Base-by-base conservation (phyloP, 2,329 filamentous ascomycete species). In the Paramyrothecium sp. region DNA sequence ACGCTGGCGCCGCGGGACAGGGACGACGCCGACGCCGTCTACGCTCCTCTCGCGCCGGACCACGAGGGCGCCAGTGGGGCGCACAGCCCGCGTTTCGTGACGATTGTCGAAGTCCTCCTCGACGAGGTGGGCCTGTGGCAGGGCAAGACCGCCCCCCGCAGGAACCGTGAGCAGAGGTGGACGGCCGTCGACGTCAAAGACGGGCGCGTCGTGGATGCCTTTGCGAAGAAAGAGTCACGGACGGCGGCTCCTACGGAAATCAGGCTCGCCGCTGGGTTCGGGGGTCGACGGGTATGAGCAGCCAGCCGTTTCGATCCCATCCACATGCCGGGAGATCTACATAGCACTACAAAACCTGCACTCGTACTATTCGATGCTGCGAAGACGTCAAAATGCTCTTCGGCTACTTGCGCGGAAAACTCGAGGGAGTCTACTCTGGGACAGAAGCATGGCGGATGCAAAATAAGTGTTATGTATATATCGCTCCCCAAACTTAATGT, bases 81-180 rank as follows among this genome's bases (percentile, higher is more conserved):
- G 20, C 51, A 34, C 3, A 56, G 52, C 7, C 33, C 51, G 1
- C 62, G 58, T 21, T 63, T 67, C 67, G 71, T 70, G 1, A 82
- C 79, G 73, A 75, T 75, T 0, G 71, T 83, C 1, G 82, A 85
- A 71, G 78, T 82, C 22, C 63, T 85, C 56, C 63, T 82, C 12
- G 82, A 85, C 60, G 79, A 82, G 61, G 56, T 76, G 26, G 81
- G 80, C 2, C 63, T 78, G 26, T 81, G 78, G 79, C 68, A 71
- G 62, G 67, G 62, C 2, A 63, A 48, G 20, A 73, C 71, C 57
- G 72, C 69, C 3, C 51, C 23, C 22, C 63, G 69, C 41, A 59
- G 47, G 47, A 60, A 59, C n/a, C 64, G 83, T 54, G 84, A 86
- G 69, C 79, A 83, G 73, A 73, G 78, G 47, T 87, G 83, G 83